Base-by-base conservation (phyloP, 1,139 yeast genomes). In the Scheffersomyces titani region DNA sequence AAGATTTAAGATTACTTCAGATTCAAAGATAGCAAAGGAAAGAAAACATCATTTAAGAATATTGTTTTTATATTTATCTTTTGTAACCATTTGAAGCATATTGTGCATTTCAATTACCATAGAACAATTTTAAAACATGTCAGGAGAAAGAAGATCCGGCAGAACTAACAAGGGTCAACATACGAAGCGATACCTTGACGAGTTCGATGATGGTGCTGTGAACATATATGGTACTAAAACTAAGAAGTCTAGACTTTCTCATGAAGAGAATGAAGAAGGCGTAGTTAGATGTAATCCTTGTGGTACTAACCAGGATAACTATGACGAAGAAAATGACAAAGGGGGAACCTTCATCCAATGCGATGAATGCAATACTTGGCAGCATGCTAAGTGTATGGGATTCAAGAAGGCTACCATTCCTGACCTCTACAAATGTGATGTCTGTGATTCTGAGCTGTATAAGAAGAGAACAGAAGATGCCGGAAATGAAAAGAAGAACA, bases 351-450 rank as follows among this genome's bases (percentile, higher is more conserved):
- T 90, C 93, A 85, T 89, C 44, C 90, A 89, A 67, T 92, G 97
- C 72, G 97, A 89, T 55, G 67, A 74, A 21, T 92, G 97, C 69
- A 72, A 81, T 55, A 86, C 92, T 13, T 92, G 97, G 97, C 97
- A 92, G 68, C 97, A 92, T 69, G 84, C 87, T 45, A 76, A 72
- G 55, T 92, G 97, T 71, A 83, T 90, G 83, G 83, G 90, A 51
- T 86, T 81, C 51, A 65, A 57, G 49, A 66, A 64, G 52, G 57
- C 61, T 9, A 46, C 19, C 24, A 73, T 77, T 22, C 80, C 81
- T 2, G 67, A 74, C 6, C 54, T 61, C 20, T 77, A 78, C 59
- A 58, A 58, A 51, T 78, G 83, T 65, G 68, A 73, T 60, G 61
- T 66, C 16, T 78, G 82, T 59, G 55, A 53, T 44, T 60, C 61